Evolutionary conservation across 2,329 filamentous ascomycete genomes (phyloP).

Genomic region (Exophiala mesophila): DNA sequence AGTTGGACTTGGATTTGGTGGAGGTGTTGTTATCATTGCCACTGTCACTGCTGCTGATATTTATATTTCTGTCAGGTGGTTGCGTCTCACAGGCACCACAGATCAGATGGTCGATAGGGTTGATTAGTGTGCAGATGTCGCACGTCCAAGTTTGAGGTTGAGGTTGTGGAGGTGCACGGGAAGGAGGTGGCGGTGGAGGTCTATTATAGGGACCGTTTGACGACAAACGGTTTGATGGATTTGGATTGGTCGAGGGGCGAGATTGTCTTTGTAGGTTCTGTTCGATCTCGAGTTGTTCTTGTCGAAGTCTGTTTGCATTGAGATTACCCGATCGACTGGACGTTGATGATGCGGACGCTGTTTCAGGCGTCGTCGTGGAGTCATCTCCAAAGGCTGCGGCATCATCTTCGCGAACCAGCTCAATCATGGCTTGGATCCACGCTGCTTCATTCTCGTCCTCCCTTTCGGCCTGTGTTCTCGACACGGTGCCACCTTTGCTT

Average conservation of each 20-base stretch:
- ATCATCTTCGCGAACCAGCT: constrained; percentile 78
- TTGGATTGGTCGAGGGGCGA: background rate
- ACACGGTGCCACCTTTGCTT: constrained; percentile 62
- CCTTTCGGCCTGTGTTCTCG: constrained; percentile 78
- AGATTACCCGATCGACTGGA: constrained; percentile 6
- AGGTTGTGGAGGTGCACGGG: constrained; percentile 16
- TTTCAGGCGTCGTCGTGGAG: constrained; percentile 35
- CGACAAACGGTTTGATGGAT: background rate
- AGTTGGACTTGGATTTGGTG: too few relatives aligned
- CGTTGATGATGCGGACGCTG: constrained; percentile 1
- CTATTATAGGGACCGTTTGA: background rate
- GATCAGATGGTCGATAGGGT: constrained; percentile 53
- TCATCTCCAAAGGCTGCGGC: constrained; percentile 54
- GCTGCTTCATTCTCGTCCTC: constrained; percentile 84
- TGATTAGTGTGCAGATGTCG: constrained; percentile 57
- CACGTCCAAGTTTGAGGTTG: constrained; percentile 52
- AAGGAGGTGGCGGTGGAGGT: constrained; percentile 2
- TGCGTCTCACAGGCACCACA: constrained; percentile 59
- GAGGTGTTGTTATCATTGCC: too few relatives aligned
- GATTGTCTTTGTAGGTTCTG: background rate
- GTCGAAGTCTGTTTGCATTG: background rate
- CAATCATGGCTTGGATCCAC: constrained; percentile 79
- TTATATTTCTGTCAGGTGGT: too few relatives aligned
- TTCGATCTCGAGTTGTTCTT: constrained; percentile 7
- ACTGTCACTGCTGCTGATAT: too few relatives aligned